Evolutionary conservation across 306 rosid species (phyloP).

Genomic region (Luffa acutangula): DNA sequence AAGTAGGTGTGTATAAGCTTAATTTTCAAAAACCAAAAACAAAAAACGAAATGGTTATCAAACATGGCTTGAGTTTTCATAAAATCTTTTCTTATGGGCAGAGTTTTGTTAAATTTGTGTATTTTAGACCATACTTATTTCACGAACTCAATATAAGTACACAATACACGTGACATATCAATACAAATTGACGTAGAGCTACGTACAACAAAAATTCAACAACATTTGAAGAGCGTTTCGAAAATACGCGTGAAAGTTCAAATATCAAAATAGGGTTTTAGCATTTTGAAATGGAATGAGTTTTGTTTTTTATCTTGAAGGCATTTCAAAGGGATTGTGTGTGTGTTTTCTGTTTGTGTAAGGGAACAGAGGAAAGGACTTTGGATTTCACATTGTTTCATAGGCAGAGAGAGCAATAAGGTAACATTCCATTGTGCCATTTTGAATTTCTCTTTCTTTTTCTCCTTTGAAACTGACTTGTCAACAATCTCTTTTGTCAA

Average conservation of each 20-base stretch:
- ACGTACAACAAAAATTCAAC: not conserved
- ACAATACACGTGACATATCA: not conserved
- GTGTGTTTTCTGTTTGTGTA: not conserved
- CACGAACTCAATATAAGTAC: not conserved
- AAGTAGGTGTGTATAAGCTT: no score
- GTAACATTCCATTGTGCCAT: conserved; percentile 4
- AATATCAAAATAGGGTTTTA: not conserved
- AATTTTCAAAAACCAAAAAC: no score
- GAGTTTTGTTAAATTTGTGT: not conserved
- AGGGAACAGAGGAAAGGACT: not conserved
- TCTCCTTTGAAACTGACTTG: not conserved
- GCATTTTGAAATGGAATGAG: not conserved
- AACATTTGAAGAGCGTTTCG: not conserved
- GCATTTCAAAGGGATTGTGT: not conserved
- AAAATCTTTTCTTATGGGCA: no score
- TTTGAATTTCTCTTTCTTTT: not conserved
- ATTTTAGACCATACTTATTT: not conserved
- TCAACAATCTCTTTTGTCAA: conserved; percentile 1
- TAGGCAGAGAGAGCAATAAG: not conserved
- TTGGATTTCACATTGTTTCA: not conserved
- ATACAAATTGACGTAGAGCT: not conserved
- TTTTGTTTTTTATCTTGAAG: not conserved
- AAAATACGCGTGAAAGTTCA: not conserved
- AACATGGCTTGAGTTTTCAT: no score
- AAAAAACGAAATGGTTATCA: no score